Evolutionary conservation across 2,329 filamentous ascomycete species (phyloP).

Genomic region (Sporothrix brunneoviolacea): DNA sequence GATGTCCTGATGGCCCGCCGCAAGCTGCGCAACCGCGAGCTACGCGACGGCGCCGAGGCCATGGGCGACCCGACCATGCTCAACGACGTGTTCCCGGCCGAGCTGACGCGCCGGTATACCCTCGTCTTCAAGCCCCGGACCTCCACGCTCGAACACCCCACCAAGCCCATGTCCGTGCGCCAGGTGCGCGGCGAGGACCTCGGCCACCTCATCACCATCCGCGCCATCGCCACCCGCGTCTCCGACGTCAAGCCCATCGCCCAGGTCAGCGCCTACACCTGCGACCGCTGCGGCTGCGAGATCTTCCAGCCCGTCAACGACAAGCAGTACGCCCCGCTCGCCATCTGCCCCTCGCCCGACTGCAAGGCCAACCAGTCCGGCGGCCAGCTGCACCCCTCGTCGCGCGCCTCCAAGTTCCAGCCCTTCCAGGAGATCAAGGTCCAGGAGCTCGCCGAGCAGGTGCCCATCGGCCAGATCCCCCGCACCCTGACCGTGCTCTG

Average conservation of each 20-base stretch:
- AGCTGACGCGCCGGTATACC: slow-evolving; percentile 88
- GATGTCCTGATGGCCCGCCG: slow-evolving; percentile 95
- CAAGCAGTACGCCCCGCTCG: slow-evolving; percentile 83
- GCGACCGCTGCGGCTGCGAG: slow-evolving; percentile 91
- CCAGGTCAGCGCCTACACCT: slow-evolving; percentile 97
- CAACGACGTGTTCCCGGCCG: slow-evolving; percentile 79
- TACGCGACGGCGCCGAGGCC: slow-evolving; percentile 60
- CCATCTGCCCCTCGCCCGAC: slow-evolving; percentile 81
- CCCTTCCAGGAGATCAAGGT: slow-evolving; percentile 99
- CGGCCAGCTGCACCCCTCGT: slow-evolving; percentile 87
- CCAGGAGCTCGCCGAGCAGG: slow-evolving; percentile 98
- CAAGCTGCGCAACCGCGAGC: slow-evolving; percentile 73
- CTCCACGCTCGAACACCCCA: slow-evolving; percentile 56
- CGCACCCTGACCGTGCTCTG: slow-evolving; percentile 84
- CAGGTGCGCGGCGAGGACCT: slow-evolving; percentile 90
- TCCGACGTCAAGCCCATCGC: slow-evolving; percentile 97
- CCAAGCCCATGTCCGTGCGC: slow-evolving; percentile 75
- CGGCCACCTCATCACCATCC: slow-evolving; percentile 85
- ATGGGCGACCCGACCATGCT: slow-evolving; percentile 57
- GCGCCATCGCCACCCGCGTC: slow-evolving; percentile 89
- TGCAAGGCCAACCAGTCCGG: slow-evolving; percentile 87
- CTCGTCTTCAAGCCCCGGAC: slow-evolving; percentile 91
- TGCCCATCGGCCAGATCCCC: slow-evolving; percentile 95
- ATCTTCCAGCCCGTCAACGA: slow-evolving; percentile 94
- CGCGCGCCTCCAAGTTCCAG: slow-evolving; percentile 92